phyloP scores from a whole-genome alignment of 2,329 filamentous ascomycete genomes.

The Alternaria sp. region DNA sequence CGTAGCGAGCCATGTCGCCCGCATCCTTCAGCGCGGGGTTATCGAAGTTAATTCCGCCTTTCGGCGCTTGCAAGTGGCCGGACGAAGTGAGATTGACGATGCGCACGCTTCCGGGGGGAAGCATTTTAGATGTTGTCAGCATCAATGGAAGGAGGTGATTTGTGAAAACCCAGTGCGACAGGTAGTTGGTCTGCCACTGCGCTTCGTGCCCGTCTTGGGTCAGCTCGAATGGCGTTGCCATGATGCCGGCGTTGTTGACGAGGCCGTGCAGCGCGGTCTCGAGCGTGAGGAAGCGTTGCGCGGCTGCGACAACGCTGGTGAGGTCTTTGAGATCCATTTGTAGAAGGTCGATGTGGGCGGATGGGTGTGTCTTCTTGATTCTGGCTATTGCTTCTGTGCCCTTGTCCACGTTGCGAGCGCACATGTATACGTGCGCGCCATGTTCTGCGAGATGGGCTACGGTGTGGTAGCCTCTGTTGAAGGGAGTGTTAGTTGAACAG shows the following conservation, averaged over 20 bases:
- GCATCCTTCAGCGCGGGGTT: slow-evolving; percentile 8
- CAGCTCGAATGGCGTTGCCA: slow-evolving; percentile 37
- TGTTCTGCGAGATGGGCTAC: slow-evolving; percentile 23
- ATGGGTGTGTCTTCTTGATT: slow-evolving; percentile 39
- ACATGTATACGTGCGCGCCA: slow-evolving; percentile 30
- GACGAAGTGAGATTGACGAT: slow-evolving; percentile 27
- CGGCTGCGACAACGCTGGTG: slow-evolving; percentile 40
- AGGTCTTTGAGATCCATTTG: slow-evolving; percentile 46
- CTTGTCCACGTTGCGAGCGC: slow-evolving; percentile 51
- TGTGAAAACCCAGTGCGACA: slow-evolving; percentile 54
- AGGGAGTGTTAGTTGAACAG: background rate
- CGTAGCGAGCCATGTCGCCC: slow-evolving; percentile 20
- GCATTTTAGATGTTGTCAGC: slow-evolving; percentile 22
- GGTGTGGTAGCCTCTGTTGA: slow-evolving; percentile 21
- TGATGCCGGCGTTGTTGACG: slow-evolving; percentile 49
- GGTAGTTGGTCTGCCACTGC: slow-evolving; percentile 55
- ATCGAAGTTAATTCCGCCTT: slow-evolving; percentile 23
- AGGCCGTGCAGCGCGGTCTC: slow-evolving; percentile 47
- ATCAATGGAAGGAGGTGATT: slow-evolving; percentile 46
- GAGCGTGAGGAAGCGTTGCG: slow-evolving; percentile 28
- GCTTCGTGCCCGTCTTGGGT: slow-evolving; percentile 54
- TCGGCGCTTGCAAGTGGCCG: slow-evolving; percentile 16
- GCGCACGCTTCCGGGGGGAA: slow-evolving; percentile 40
- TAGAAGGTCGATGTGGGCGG: slow-evolving; percentile 35
- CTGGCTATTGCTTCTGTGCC: slow-evolving; percentile 42